These are phyloP conservation scores for Auricularia heimuer DNA, from an alignment of 768 basidiomycete species.

Conservation along the genomic window DNA sequence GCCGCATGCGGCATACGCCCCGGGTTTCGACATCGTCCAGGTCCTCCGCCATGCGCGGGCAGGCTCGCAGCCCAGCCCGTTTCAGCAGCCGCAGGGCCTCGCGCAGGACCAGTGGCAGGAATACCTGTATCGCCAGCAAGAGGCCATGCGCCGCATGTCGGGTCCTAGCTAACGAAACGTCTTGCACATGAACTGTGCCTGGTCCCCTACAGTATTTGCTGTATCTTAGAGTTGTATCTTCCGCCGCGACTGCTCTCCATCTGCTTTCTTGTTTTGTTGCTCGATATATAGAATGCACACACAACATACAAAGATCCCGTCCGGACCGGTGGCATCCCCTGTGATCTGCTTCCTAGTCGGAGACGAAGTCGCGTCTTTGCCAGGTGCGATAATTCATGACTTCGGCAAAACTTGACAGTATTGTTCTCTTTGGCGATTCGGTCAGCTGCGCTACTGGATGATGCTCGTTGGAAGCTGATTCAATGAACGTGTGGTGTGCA, in stretches of 20 bases:
- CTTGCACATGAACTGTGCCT: neutral
- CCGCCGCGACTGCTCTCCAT: neutral
- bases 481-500: neutral
- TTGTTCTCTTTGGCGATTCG: constrained; percentile 76
- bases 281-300: no score
- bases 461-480: neutral
- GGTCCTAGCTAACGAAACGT: neutral
- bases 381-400: constrained; percentile 32
- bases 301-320: no score
- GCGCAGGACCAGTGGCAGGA: neutral
- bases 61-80: neutral
- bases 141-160: neutral
- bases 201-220: neutral
- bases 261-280: neutral
- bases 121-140: constrained; percentile 1
- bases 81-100: neutral
- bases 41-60: neutral
- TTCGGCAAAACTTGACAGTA: constrained; percentile 46
- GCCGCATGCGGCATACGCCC: neutral
- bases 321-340: no score
- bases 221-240: neutral
- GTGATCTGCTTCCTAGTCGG: no score
- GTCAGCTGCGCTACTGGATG: neutral
- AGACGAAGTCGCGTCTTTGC: neutral
- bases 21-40: neutral